Conservation (phyloP, 495 filamentous ascomycete species). For the Tuber melanosporum region DNA sequence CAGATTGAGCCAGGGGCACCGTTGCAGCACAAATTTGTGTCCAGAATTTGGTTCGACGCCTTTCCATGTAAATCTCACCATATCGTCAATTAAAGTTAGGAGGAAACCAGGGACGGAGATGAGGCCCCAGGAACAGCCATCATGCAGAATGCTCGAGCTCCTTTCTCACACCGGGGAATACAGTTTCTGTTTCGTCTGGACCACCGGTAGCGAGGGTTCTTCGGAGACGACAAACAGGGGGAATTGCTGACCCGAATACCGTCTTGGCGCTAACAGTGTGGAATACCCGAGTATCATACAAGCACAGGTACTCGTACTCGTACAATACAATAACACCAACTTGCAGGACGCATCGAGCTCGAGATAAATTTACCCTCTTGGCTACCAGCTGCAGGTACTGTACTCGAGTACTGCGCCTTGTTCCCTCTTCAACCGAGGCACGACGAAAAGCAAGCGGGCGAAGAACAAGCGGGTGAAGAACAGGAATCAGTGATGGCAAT, state of each 20-base stretch:
- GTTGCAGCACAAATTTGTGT: neutral
- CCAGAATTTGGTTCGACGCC: neutral
- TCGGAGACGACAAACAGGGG: neutral
- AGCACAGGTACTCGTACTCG: neutral
- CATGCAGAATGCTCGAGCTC: neutral
- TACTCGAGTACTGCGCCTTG: neutral
- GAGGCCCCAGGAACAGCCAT: too few species aligned
- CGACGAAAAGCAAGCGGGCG: too few species aligned
- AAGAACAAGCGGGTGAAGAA: too few species aligned
- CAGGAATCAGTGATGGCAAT: too few species aligned
- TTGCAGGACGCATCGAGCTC: too few species aligned
- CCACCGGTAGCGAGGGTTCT: neutral
- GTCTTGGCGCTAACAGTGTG: neutral
- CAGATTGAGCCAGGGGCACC: neutral
- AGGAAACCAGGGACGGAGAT: neutral
- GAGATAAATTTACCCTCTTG: too few species aligned
- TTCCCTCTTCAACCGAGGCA: too few species aligned
- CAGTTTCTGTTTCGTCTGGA: neutral
- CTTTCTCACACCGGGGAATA: neutral
- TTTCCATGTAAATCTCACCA: neutral
- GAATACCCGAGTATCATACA: neutral
- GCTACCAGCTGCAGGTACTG: too few species aligned
- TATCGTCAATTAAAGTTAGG: neutral
- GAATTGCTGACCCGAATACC: neutral
- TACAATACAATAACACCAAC: neutral